Percentiles rank a stretch among this genome's conserved stretches.
Conservation (phyloP, 306 rosid species). For the Rosa multiflora region DNA sequence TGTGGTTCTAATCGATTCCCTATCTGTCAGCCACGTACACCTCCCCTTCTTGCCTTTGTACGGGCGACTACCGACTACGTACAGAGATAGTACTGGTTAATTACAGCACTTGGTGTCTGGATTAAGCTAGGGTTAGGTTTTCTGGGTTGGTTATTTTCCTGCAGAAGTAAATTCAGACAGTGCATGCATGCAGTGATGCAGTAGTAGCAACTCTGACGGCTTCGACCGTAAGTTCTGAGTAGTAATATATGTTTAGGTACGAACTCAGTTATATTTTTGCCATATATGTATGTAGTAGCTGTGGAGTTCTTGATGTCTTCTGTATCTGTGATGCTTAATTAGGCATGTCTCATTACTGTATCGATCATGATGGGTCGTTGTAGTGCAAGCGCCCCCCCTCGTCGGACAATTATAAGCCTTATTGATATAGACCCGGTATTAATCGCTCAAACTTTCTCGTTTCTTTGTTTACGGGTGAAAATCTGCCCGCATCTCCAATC, state of each 20-base stretch:
- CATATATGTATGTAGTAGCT: neutral
- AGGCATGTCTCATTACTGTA: neutral
- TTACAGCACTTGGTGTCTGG: neutral
- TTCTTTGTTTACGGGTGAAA: no score
- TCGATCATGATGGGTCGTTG: neutral
- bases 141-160: neutral
- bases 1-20: constrained; percentile 30
- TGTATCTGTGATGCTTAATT: neutral
- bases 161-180: neutral
- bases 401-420: no score
- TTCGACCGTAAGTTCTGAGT: no score
- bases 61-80: neutral
- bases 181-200: neutral
- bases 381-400: neutral
- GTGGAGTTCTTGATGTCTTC: neutral
- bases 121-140: neutral
- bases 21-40: neutral
- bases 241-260: no score
- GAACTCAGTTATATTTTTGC: neutral
- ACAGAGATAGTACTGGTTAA: neutral
- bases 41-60: neutral
- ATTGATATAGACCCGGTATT: no score
- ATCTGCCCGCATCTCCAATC: no score
- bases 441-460: no score
- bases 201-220: neutral